Evolutionary conservation across 805 yeast species (phyloP).

Genomic region (Kregervanrija fluxuum): DNA sequence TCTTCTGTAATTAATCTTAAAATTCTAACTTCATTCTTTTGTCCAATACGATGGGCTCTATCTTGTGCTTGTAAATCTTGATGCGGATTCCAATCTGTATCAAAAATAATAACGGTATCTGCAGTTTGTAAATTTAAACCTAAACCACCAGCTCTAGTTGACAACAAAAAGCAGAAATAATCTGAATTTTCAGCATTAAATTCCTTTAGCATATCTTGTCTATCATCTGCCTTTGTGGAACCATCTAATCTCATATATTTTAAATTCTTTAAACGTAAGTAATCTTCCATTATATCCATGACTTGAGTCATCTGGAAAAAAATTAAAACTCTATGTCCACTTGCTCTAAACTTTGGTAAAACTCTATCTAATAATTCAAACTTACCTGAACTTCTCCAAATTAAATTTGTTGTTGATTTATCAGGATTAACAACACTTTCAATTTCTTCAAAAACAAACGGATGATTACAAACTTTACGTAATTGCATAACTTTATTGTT

Average conservation of each 20-base stretch:
- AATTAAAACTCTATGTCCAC: constrained; percentile 73
- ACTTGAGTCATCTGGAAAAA: constrained; percentile 88
- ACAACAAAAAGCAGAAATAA: constrained; percentile 68
- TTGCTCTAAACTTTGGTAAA: constrained; percentile 64
- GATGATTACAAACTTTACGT: constrained; percentile 81
- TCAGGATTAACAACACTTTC: constrained; percentile 63
- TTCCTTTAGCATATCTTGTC: constrained; percentile 63
- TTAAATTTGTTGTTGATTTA: constrained; percentile 52
- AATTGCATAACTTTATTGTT: constrained; percentile 82
- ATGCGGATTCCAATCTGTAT: constrained; percentile 89
- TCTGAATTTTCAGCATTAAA: constrained; percentile 74
- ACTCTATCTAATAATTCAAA: constrained; percentile 72
- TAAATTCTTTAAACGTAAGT: constrained; percentile 55
- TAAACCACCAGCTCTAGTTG: constrained; percentile 87
- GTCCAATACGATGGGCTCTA: constrained; percentile 87
- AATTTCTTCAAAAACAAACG: constrained; percentile 78
- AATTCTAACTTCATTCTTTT: constrained; percentile 79
- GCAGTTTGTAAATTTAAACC: constrained; percentile 84
- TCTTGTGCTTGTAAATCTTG: constrained; percentile 90
- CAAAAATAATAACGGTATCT: constrained; percentile 79
- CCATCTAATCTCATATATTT: constrained; percentile 77
- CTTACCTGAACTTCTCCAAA: constrained; percentile 76
- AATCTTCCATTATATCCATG: constrained; percentile 88
- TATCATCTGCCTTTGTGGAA: constrained; percentile 76
- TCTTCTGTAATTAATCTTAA: constrained; percentile 73